Evolutionary conservation across 345 rosid genomes (phyloP).

Genomic region (Linum trigynum): DNA sequence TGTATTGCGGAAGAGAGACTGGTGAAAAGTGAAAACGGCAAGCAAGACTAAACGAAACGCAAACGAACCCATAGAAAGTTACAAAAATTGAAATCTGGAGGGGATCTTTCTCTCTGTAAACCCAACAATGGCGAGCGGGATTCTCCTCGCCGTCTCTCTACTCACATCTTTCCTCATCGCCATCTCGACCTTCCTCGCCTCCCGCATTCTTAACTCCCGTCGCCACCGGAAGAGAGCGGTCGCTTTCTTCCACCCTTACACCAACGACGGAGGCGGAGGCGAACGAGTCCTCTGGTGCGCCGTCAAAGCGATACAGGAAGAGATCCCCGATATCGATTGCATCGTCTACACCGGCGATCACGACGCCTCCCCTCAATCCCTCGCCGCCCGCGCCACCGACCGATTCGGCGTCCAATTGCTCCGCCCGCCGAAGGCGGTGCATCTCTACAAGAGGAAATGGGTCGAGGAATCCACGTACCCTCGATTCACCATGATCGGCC

Average conservation of each 20-base stretch:
- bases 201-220: constrained; percentile 32
- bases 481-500: constrained; percentile 88
- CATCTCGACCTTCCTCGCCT: constrained; percentile 22
- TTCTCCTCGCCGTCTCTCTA: constrained; percentile 22
- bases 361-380: constrained; percentile 52
- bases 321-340: constrained; percentile 52
- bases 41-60: too few relatives aligned
- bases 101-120: constrained; percentile 2
- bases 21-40: too few relatives aligned
- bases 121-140: constrained; percentile 31
- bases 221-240: constrained; percentile 40
- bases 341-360: constrained; percentile 70
- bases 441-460: constrained; percentile 65
- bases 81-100: too few relatives aligned
- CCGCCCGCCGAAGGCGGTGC: constrained; percentile 72
- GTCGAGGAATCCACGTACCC: constrained; percentile 80
- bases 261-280: constrained; percentile 97
- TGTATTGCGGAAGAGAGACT: too few relatives aligned
- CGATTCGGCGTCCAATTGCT: constrained; percentile 73
- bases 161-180: constrained; percentile 31
- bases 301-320: constrained; percentile 82
- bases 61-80: too few relatives aligned
- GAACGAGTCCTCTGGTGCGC: constrained; percentile 98
- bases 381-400: constrained; percentile 60
- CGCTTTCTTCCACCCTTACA: constrained; percentile 88